Conservation (phyloP, 768 basidiomycete species). For the Lactarius evosmus region DNA sequence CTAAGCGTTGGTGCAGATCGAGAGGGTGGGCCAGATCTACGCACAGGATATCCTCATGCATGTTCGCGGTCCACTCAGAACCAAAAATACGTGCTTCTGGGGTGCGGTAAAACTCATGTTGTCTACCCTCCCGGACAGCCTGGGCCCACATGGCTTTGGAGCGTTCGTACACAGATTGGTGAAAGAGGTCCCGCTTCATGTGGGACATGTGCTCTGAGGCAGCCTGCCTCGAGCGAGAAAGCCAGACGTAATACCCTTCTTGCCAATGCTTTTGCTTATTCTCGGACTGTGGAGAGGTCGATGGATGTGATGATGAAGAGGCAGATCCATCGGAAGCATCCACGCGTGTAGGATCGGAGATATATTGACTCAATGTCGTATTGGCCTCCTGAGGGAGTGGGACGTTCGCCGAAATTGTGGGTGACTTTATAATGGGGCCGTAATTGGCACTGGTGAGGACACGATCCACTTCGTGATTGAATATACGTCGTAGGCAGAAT, state of each 20-base stretch:
- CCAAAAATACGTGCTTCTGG: conserved; percentile 22
- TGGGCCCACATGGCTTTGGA: conserved; percentile 46
- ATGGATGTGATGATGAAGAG: conserved; percentile 1
- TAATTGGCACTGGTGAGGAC: conserved; percentile 25
- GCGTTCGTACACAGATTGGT: conserved; percentile 45
- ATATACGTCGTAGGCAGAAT: conserved; percentile 39
- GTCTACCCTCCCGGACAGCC: conserved; percentile 50
- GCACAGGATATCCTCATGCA: conserved; percentile 26
- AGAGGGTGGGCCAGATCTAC: conserved; percentile 8
- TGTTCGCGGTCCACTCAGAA: conserved; percentile 21
- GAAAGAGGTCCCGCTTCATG: conserved; percentile 57
- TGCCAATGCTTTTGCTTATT: conserved; percentile 59
- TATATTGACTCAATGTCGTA: conserved; percentile 32
- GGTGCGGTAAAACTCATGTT: conserved; percentile 22
- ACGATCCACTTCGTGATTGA: conserved; percentile 37
- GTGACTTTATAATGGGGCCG: conserved; percentile 20
- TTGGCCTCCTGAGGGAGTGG: conserved; percentile 25
- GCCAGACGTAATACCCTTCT: conserved; percentile 75
- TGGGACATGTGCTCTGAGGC: conserved; percentile 53
- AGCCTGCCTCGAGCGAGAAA: conserved; percentile 49
- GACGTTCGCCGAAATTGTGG: conserved; percentile 17
- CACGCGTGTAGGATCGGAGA: conserved; percentile 30
- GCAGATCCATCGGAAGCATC: conserved; percentile 17
- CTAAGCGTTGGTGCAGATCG: conserved; percentile 2
- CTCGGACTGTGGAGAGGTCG: conserved; percentile 24